These are phyloP conservation scores for Phyllosticta citribraziliensis DNA, from an alignment of 2,329 filamentous ascomycete genomes.

Conservation along the genomic window DNA sequence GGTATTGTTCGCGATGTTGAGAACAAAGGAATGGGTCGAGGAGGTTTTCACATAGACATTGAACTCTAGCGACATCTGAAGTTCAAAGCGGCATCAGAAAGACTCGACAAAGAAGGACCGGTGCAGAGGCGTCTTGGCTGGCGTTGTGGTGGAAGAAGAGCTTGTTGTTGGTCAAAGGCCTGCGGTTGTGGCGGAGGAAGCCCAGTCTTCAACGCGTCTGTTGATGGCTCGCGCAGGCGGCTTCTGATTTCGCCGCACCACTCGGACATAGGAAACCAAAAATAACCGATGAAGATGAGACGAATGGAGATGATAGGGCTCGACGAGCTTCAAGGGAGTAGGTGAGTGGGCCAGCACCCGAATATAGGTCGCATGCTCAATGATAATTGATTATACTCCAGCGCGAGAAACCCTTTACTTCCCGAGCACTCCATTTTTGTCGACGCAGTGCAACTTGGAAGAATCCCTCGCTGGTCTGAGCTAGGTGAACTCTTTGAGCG, in stretches of 20 bases:
- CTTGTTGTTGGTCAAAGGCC: background rate
- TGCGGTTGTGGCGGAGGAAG: background rate
- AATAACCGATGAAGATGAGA: background rate
- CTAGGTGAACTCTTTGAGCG: background rate
- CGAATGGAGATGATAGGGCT: background rate
- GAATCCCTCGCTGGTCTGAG: background rate
- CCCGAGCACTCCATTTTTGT: background rate
- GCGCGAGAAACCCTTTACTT: background rate
- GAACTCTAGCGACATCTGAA: background rate
- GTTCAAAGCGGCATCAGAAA: background rate
- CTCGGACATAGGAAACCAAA: background rate
- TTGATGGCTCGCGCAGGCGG: background rate
- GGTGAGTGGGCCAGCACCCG: background rate
- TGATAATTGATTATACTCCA: background rate
- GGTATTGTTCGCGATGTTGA: background rate
- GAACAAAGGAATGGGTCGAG: background rate
- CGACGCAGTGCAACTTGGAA: background rate
- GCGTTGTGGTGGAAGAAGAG: background rate
- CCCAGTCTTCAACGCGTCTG: background rate
- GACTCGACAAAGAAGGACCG: background rate
- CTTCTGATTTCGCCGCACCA: background rate
- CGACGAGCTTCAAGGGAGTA: background rate
- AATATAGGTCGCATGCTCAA: background rate
- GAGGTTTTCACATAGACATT: background rate
- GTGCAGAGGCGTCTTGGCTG: background rate